Conservation (phyloP, 2,329 filamentous ascomycete genomes). For the Colletotrichum sidae region DNA sequence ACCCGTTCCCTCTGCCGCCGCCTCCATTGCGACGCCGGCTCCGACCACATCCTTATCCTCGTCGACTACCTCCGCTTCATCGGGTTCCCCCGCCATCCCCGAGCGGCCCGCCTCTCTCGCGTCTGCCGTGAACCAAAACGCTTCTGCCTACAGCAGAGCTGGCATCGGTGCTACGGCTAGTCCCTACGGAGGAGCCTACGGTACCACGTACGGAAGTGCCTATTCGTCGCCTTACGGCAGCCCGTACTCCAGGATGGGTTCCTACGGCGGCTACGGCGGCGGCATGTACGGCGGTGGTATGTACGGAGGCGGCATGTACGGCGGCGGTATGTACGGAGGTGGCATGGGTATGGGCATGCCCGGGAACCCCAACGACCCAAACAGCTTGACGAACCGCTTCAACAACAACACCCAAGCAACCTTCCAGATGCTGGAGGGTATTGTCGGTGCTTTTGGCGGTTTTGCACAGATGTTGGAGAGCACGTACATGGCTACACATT, state of each 20-base stretch:
- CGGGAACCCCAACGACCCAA: constrained; percentile 84
- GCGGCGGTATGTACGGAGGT: constrained; percentile 43
- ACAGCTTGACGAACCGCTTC: constrained; percentile 95
- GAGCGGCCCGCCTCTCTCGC: constrained; percentile 83
- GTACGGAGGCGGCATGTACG: constrained; percentile 52
- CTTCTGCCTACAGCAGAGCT: constrained; percentile 78
- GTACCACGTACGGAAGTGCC: constrained; percentile 47
- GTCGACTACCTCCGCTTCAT: constrained; percentile 49
- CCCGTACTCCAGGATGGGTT: constrained; percentile 56
- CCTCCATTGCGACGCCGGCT: constrained; percentile 54
- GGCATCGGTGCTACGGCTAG: constrained; percentile 50
- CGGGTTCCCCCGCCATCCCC: constrained; percentile 76
- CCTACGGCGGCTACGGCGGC: constrained; percentile 58
- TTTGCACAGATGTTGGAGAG: constrained; percentile 99
- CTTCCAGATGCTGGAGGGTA: constrained; percentile 97
- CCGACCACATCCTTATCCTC: constrained; percentile 53
- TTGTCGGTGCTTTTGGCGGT: constrained; percentile 95
- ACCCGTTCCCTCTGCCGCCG: constrained; percentile 50
- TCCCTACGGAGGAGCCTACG: constrained; percentile 51
- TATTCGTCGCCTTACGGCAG: constrained; percentile 54
- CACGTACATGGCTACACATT: constrained; percentile 99
- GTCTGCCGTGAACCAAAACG: constrained; percentile 87
- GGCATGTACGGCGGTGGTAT: constrained; percentile 43
- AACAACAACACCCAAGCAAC: constrained; percentile 95
- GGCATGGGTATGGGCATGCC: constrained; percentile 54